Evolutionary conservation across 2,329 filamentous ascomycete genomes (phyloP).

Genomic region (Thielaviopsis musarum): DNA sequence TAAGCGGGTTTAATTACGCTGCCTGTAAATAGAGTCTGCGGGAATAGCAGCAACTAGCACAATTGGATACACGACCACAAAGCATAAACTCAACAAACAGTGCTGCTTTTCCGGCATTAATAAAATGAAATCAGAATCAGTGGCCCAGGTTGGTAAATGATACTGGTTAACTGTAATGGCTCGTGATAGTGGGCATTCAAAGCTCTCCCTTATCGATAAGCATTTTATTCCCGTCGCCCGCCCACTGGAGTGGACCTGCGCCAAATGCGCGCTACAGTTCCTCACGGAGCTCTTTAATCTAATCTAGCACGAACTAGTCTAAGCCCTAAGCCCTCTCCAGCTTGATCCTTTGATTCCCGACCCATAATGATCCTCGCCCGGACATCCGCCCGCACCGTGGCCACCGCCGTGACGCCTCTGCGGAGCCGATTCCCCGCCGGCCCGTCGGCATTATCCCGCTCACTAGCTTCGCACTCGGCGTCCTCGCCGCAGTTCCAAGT

Average conservation of each 20-base stretch:
- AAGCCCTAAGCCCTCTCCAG: not conserved
- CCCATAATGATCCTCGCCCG: not conserved
- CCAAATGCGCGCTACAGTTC: not conserved
- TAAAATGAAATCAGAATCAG: too few relatives aligned
- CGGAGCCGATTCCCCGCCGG: not conserved
- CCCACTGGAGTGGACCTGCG: not conserved
- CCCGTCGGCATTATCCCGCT: not conserved
- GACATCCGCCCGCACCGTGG: not conserved
- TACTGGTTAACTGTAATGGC: too few relatives aligned
- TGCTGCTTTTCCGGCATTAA: too few relatives aligned
- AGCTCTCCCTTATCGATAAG: not conserved
- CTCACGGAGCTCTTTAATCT: not conserved
- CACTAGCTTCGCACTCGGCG: constrained; percentile 7
- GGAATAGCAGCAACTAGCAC: not conserved
- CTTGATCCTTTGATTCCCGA: not conserved
- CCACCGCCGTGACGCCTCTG: not conserved
- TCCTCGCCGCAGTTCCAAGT: constrained; percentile 48
- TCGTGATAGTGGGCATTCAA: not conserved
- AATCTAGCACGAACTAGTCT: not conserved
- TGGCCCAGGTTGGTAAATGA: too few relatives aligned
- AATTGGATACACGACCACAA: not conserved
- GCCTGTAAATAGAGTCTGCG: not conserved
- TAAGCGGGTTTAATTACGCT: not conserved
- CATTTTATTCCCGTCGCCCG: not conserved
- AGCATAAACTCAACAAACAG: not conserved